A percentile compares a stretch with the other conserved stretches of the same genome.
phyloP scores from a whole-genome alignment of 2,329 filamentous ascomycete species.

The Alternaria tenuissima region DNA sequence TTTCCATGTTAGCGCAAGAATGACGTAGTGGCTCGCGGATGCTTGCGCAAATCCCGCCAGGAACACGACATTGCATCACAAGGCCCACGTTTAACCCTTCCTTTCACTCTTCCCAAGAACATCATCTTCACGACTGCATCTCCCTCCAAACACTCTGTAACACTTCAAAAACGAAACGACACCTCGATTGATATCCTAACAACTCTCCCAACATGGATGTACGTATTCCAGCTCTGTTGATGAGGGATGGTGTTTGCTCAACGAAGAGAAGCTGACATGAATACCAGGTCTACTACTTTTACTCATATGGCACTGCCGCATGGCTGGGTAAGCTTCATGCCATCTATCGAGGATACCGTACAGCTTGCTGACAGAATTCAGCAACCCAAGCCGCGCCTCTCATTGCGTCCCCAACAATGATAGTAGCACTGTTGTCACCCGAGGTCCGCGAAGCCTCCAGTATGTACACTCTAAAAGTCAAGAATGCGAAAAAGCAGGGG shows the following conservation, averaged over 20 bases:
- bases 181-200: not conserved
- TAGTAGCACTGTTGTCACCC: slow-evolving; percentile 66
- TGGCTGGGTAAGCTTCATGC: slow-evolving; percentile 47
- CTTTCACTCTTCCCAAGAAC: not conserved
- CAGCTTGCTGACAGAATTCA: slow-evolving; percentile 23
- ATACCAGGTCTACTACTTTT: slow-evolving; percentile 54
- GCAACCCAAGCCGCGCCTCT: slow-evolving; percentile 61
- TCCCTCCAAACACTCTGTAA: not conserved
- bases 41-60: slow-evolving; percentile 17
- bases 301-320: slow-evolving; percentile 54
- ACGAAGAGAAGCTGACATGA: slow-evolving; percentile 22
- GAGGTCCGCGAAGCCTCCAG: slow-evolving; percentile 64
- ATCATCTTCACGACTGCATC: not conserved
- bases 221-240: not conserved
- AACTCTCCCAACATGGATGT: slow-evolving; percentile 13
- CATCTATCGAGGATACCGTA: too few relatives aligned
- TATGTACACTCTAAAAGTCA: slow-evolving; percentile 44
- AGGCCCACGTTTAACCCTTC: slow-evolving; percentile 7
- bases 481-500: not conserved
- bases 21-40: slow-evolving; percentile 16
- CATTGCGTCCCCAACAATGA: slow-evolving; percentile 67
- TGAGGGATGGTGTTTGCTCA: not conserved
- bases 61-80: slow-evolving; percentile 11
- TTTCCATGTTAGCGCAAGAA: slow-evolving; percentile 10
- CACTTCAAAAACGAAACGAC: not conserved